phyloP scores from a whole-genome alignment of 495 filamentous ascomycete genomes.

The Penicillium daleae region DNA sequence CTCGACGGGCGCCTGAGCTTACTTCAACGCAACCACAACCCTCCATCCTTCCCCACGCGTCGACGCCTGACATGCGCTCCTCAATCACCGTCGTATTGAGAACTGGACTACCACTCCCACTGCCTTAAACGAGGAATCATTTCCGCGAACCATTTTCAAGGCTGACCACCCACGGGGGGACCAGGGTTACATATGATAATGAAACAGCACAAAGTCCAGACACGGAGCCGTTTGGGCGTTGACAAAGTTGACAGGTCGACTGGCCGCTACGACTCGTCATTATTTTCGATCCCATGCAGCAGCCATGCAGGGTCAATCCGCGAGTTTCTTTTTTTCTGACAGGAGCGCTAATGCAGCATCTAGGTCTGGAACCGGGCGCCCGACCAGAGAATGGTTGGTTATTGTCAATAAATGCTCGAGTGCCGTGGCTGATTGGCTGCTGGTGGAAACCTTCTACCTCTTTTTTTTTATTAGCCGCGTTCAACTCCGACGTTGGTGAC shows the following conservation, averaged over 20 bases:
- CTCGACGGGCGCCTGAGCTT: neutral
- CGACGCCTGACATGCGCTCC: neutral
- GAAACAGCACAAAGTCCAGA: neutral
- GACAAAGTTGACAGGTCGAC: constrained; percentile 3
- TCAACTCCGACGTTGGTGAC: constrained; percentile 9
- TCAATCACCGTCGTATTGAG: constrained; percentile 11
- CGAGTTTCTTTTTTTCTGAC: constrained; percentile 7
- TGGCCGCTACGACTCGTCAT: neutral
- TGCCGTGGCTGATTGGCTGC: constrained; percentile 14
- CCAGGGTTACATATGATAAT: neutral
- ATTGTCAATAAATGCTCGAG: constrained; percentile 18
- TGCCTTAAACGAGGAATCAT: neutral
- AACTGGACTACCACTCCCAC: constrained; percentile 13
- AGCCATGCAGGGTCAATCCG: constrained; percentile 3
- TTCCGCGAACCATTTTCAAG: neutral
- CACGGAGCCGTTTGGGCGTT: neutral
- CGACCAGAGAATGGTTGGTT: constrained; percentile 5
- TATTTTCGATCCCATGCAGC: neutral
- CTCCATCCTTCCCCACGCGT: neutral
- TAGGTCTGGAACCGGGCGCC: neutral
- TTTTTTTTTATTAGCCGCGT: constrained; percentile 17
- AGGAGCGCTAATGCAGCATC: constrained; percentile 1
- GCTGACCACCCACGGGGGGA: neutral
- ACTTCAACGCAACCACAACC: neutral
- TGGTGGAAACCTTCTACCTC: neutral